Evolutionary conservation across 225 moss, liverwort and hornwort species (phyloP), one percentile per base, ranked within the genome.

Genomic region (Marchantia paleacea): DNA sequence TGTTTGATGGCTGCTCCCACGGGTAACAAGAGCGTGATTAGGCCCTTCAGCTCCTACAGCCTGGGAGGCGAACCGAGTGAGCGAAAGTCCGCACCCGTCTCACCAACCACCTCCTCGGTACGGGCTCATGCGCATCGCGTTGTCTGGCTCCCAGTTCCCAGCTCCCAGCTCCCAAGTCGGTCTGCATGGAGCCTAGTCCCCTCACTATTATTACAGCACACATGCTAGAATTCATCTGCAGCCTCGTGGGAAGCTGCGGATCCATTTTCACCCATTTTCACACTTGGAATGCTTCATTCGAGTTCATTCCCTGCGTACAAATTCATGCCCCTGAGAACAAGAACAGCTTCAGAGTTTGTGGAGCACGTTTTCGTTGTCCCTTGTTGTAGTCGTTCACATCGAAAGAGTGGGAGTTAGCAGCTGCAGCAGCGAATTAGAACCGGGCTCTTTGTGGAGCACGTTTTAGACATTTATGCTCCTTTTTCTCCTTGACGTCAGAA

Each of bases 71-170:
- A 78, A n/a, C 64, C 20, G 10, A 24, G n/a, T 64, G 64, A 64
- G 67, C 78, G 65, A 15, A 67, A 61, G 64, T 75, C 64, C 49
- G 54, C 78, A 66, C 62, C 78, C 52, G 78, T 78, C 66, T 65
- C 63, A 78, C 78, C 78, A 78, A 78, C 78, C 65, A 52, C 78
- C 61, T 50, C 66, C 25, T 52, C 0, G 30, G 64, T 65, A 65
- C 64, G 52, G 78, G 65, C 77, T 78, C 78, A 78, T 66, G 66
- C 78, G 65, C 51, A 22, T 26, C 50, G 78, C 77, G 31, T 77
- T 77, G 60, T 57, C 26, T 7, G 7, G 75, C 19, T 60, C 39
- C 31, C 39, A 39, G 39, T 5, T 39, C 54, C 15, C 7, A 10
- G 75, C 19, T 60, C 39, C 58, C n/a, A n/a, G n/a, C n/a, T n/a